phyloP scores from a whole-genome alignment of 169 alveolate species.

The Plasmodium fragile region DNA sequence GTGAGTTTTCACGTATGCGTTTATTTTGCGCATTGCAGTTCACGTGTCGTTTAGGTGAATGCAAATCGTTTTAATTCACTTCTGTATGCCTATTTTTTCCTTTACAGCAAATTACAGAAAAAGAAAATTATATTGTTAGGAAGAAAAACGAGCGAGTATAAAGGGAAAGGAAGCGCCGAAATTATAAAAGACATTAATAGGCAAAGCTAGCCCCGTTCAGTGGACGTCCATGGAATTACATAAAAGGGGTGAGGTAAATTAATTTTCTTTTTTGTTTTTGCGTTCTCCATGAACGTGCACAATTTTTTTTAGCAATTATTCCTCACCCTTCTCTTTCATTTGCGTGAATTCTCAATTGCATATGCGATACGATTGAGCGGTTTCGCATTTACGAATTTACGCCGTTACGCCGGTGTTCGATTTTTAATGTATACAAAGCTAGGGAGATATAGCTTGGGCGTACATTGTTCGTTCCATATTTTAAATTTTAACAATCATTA shows the following conservation, averaged over 20 bases:
- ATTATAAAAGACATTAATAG: slow-evolving; percentile 59
- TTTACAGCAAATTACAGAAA: slow-evolving; percentile 50
- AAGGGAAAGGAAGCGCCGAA: slow-evolving; percentile 30
- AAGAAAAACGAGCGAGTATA: slow-evolving; percentile 27
- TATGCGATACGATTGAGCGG: neutral
- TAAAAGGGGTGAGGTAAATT: neutral
- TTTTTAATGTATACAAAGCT: neutral
- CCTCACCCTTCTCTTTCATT: neutral
- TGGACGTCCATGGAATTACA: neutral
- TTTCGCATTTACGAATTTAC: neutral
- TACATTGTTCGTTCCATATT: neutral
- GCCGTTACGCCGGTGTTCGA: neutral
- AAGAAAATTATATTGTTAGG: slow-evolving; percentile 63
- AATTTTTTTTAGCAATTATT: neutral
- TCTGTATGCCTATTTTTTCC: neutral
- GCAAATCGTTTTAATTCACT: neutral
- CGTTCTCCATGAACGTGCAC: neutral
- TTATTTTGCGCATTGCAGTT: slow-evolving; percentile 9
- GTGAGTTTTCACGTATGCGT: neutral
- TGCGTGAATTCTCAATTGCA: neutral
- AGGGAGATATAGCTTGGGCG: neutral
- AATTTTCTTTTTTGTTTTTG: neutral
- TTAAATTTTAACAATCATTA: neutral
- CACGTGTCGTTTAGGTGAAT: neutral
- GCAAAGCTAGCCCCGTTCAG: neutral